phyloP scores from a whole-genome alignment of 1,139 yeast genomes.

The Taphrina wiesneri region DNA sequence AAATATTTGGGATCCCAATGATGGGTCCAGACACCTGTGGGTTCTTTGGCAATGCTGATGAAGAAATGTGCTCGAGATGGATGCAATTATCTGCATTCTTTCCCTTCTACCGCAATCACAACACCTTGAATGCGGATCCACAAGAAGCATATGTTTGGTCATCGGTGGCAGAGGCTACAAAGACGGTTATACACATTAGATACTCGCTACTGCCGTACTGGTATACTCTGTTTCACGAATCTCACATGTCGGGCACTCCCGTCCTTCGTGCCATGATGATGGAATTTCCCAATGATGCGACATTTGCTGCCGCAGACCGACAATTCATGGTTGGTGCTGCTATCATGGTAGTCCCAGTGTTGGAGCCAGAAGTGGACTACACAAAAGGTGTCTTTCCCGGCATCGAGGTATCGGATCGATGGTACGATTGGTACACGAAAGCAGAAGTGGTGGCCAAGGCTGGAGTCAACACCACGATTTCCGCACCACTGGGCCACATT shows the following conservation, averaged over 20 bases:
- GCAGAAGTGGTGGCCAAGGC: slow-evolving; percentile 42
- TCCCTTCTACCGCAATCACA: slow-evolving; percentile 94
- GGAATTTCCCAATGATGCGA: slow-evolving; percentile 56
- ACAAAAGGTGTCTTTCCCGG: slow-evolving; percentile 65
- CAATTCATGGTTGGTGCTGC: slow-evolving; percentile 73
- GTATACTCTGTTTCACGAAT: slow-evolving; percentile 71
- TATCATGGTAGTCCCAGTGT: slow-evolving; percentile 75
- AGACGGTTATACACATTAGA: slow-evolving; percentile 69
- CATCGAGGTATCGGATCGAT: slow-evolving; percentile 45
- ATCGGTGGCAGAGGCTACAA: slow-evolving; percentile 62
- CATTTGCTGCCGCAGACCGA: slow-evolving; percentile 66
- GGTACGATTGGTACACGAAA: slow-evolving; percentile 49
- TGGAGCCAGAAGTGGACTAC: slow-evolving; percentile 54
- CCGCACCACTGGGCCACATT: slow-evolving; percentile 60
- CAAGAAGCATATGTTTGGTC: slow-evolving; percentile 82
- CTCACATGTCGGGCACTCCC: slow-evolving; percentile 64
- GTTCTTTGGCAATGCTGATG: slow-evolving; percentile 81
- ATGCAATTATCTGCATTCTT: slow-evolving; percentile 92
- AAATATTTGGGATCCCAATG: slow-evolving; percentile 84
- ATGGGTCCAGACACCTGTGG: slow-evolving; percentile 97
- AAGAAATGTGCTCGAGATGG: slow-evolving; percentile 83
- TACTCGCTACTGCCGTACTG: slow-evolving; percentile 72
- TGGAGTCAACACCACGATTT: slow-evolving; percentile 44
- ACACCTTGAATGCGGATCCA: slow-evolving; percentile 85
- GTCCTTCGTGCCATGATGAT: slow-evolving; percentile 71